Evolutionary conservation across 129 eudicot species (phyloP), one percentile per base, ranked within the genome.

Genomic region (Glebionis coronaria): DNA sequence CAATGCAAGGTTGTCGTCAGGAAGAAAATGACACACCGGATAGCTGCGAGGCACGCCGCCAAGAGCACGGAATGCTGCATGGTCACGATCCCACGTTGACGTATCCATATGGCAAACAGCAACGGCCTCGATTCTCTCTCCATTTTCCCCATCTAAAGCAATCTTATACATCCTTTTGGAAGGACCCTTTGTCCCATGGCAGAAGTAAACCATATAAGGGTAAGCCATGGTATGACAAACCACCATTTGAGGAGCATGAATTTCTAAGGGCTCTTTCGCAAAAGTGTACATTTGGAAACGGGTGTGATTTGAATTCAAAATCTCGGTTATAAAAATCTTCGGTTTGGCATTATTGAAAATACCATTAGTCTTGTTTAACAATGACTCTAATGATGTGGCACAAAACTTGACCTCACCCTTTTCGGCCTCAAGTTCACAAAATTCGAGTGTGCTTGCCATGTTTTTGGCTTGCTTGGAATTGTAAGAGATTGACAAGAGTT

Each of bases 181-280:
- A 29, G 66, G 25, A 54, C 79, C 81, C 62, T 71, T 70, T 56
- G 63, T 72, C 63, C 68, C 72, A 64, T 77, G 81, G 27, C 82
- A 78, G 38, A 67, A 72, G 16, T 29, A 78, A 49, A 78, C 82
- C 4, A 73, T 51, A 45, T 78, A 78, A 58, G 77, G 78, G 9
- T 78, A 78, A 58, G 82, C 69, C 82, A 78, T 78, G 57, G 82
- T 72, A 31, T 78, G 82, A 67, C 81, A 77, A 63, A 71, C 66
- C 38, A 77, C 68, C 77, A 63, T 77, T 9, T 77, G 29, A 40
- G 61, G 44, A 47, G 53, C 70, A 20, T 70, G 44, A 63, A 77
- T 25, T 66, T 77, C 77, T 35, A 46, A 45, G 1, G 81, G 76
- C 61, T 65, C 63, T 12, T 77, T 65, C 21, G 71, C 27, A 46